phyloP scores from a whole-genome alignment of 2,329 filamentous ascomycete species.

The Penicillium sp. region DNA sequence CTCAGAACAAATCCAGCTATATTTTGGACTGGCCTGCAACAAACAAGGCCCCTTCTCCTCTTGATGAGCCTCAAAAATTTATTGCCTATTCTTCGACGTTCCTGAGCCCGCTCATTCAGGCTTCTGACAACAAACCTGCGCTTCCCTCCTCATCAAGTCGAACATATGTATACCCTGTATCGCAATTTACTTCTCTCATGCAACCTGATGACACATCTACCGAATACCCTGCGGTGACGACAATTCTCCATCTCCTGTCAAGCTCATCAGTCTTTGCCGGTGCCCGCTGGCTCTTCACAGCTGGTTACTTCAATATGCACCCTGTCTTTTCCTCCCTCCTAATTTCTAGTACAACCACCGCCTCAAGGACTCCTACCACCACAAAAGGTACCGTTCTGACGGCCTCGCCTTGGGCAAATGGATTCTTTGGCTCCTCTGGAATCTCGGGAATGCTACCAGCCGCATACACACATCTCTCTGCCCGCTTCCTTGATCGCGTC shows the following conservation, averaged over 20 bases:
- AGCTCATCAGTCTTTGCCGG: constrained; percentile 51
- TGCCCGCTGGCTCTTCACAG: constrained; percentile 89
- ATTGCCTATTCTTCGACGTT: constrained; percentile 58
- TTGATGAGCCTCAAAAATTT: constrained; percentile 62
- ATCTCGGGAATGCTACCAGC: constrained; percentile 83
- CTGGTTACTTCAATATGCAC: constrained; percentile 96
- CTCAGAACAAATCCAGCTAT: constrained; percentile 41
- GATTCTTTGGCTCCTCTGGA: constrained; percentile 81
- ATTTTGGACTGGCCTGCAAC: constrained; percentile 61
- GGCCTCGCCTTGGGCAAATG: constrained; percentile 85
- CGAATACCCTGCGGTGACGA: constrained; percentile 72
- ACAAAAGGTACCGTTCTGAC: constrained; percentile 73
- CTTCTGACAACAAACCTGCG: constrained; percentile 31
- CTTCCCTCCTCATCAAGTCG: constrained; percentile 40
- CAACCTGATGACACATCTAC: constrained; percentile 66
- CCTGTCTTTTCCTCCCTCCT: constrained; percentile 71
- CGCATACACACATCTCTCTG: constrained; percentile 81
- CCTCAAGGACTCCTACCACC: constrained; percentile 23
- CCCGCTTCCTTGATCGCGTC: constrained; percentile 64
- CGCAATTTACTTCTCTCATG: constrained; percentile 79
- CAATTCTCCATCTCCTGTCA: constrained; percentile 61
- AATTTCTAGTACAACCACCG: constrained; percentile 55
- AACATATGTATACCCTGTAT: constrained; percentile 74
- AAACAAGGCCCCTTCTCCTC: constrained; percentile 67
- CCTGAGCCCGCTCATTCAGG: constrained; percentile 58